Evolutionary conservation across 2,329 filamentous ascomycete species (phyloP).

Genomic region (Arthrobotrys entomopaga): DNA sequence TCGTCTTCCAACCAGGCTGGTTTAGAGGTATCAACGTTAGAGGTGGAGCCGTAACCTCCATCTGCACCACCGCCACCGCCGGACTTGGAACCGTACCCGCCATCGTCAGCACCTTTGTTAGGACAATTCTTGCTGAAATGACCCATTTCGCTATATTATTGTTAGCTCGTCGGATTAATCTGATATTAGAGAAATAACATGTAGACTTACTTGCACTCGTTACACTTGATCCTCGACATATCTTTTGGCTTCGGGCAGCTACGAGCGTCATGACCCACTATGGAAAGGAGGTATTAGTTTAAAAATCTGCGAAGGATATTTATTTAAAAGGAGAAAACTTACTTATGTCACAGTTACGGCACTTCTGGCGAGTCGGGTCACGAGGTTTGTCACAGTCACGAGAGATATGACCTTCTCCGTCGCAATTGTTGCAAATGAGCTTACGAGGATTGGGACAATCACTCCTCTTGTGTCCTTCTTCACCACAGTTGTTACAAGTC

Average conservation of each 20-base stretch:
- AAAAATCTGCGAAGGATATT: not conserved
- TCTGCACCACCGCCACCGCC: constrained; percentile 48
- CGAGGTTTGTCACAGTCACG: constrained; percentile 69
- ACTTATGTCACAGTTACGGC: constrained; percentile 68
- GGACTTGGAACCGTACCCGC: constrained; percentile 39
- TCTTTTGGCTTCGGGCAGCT: constrained; percentile 60
- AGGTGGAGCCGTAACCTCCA: not conserved
- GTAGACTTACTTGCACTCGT: constrained; percentile 37
- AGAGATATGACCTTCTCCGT: constrained; percentile 70
- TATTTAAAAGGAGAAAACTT: constrained; percentile 54
- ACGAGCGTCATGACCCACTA: constrained; percentile 63
- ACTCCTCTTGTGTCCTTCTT: constrained; percentile 58
- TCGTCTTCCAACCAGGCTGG: constrained; percentile 19
- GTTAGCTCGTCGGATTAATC: too few species aligned
- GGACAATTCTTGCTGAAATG: constrained; percentile 37
- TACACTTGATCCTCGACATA: constrained; percentile 38
- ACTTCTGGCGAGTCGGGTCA: constrained; percentile 70
- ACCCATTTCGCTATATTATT: constrained; percentile 30
- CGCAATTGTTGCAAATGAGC: constrained; percentile 71
- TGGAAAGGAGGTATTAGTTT: not conserved
- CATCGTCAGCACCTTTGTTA: constrained; percentile 31
- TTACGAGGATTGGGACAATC: constrained; percentile 62
- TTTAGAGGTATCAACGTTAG: constrained; percentile 21
- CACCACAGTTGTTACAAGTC: constrained; percentile 64
- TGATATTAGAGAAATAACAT: too few species aligned